These are phyloP conservation scores for Arachis stenosperma DNA, from an alignment of 306 rosid species.

Conservation along the genomic window DNA sequence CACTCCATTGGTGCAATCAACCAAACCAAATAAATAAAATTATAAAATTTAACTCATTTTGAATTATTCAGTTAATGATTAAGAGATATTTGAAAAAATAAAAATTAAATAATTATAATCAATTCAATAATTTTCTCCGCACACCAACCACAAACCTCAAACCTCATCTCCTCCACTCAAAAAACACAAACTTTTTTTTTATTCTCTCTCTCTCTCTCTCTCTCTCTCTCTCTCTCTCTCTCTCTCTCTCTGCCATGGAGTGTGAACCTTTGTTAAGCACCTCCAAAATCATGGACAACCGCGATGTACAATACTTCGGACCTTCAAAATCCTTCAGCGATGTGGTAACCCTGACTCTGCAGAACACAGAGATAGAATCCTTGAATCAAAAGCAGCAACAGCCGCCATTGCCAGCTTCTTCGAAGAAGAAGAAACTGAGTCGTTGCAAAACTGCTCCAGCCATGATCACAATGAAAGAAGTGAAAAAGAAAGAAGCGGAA, in stretches of 20 bases:
- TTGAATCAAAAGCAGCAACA: neutral
- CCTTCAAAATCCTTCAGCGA: slow-evolving; percentile 49
- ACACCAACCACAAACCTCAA: neutral
- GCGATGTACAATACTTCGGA: slow-evolving; percentile 36
- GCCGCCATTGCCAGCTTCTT: neutral
- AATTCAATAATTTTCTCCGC: neutral
- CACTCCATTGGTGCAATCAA: neutral
- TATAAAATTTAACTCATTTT: no score
- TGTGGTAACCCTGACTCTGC: slow-evolving; percentile 27
- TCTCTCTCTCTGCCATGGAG: slow-evolving; percentile 48
- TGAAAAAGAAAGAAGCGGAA: slow-evolving; percentile 44
- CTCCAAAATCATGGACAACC: slow-evolving; percentile 33
- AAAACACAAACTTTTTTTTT: neutral
- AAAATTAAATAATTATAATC: neutral
- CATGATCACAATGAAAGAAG: slow-evolving; percentile 52
- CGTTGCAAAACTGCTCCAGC: slow-evolving; percentile 89
- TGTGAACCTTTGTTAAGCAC: slow-evolving; percentile 46
- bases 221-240: neutral
- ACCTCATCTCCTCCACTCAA: neutral
- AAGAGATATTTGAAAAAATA: no score
- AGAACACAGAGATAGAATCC: slow-evolving; percentile 39
- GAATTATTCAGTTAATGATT: no score
- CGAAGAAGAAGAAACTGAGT: slow-evolving; percentile 47
- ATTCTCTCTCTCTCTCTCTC: neutral
- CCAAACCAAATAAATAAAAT: no score